Base-by-base conservation (phyloP, 768 basidiomycete genomes). In the Tulasnella sp. region DNA sequence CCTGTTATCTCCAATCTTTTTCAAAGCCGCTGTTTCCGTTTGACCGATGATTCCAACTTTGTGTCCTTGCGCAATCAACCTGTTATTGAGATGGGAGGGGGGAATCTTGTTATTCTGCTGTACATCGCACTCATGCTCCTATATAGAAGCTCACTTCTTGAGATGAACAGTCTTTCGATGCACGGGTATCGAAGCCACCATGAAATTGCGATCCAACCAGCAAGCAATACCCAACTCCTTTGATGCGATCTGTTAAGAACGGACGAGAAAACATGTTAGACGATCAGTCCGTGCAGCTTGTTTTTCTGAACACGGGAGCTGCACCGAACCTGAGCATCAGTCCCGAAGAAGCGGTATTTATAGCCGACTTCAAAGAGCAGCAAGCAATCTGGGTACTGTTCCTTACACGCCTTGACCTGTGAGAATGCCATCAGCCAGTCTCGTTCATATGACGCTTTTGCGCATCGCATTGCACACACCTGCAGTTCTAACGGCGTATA, bases 341-440 rank as follows among this genome's bases (percentile, higher is more conserved):
- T 92, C 74, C 91, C 92, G 82, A 91, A 96, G 84, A 97, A 96
- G 76, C 83, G 89, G 84, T 91, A 92, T 84, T 92, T 96, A 84
- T 96, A 96, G 6, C 95, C 95, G 39, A 92, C 91, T 84, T 95
- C 92, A 34, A 96, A 86, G 88, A 96, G 91, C 18, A 96, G 86
- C 46, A 96, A 81, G 5, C 81, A 81, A 8, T 81, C 83, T 0
- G 82, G 82, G 42, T 83, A 27, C 19, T 31, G 75, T 71, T 76
- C 77, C 68, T 81, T 81, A 0, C 82, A 74, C 27, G 71, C 75
- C 21, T 82, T 18, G 10, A 83, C 71, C 77, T 79, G 40, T 42
- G 6, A n/a, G 39, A 31, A 16, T 5, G 34, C 46, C 34, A 3
- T 16, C 34, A 16, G 62, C 10, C 3, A 80, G 21, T 38, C 80